Base-by-base conservation (phyloP, 2,329 filamentous ascomycete species). In the Dactylella cylindrospora region DNA sequence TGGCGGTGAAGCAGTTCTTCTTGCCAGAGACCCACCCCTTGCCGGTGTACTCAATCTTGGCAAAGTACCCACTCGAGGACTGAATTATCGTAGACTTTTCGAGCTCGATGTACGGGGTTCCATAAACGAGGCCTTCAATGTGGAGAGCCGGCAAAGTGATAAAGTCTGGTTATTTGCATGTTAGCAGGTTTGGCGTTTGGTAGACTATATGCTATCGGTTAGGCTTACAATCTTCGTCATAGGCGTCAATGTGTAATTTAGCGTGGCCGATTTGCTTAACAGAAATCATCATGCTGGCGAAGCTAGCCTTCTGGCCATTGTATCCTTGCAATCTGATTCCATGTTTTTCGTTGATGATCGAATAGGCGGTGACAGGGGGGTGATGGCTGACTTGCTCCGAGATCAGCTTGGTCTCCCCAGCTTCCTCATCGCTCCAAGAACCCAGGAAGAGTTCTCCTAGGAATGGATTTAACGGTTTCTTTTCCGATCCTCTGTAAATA, bases 391-490 rank as follows among this genome's bases (percentile, higher is more conserved):
- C 93, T 79, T 97, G 91, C 76, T 97, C 91, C 70, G 89, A 95
- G 69, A 95, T 80, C 67, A 98, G 80, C 68, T 86, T 82, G 22
- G 93, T 97, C 40, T 84, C 85, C 54, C 91, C 91, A 47, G 83
- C 82, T 39, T 82, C 79, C 19, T 66, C 40, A 40, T 95, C 88
- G 57, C 85, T 82, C 93, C 93, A 98, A 69, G 84, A 86, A 19
- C 91, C 93, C 22, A 97, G 74, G 75, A 96, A 97, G 26, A 97
- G 80, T 76, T 98, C 91, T 53, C 91, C 91, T 28, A 98, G 76
- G 75, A 98, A 97, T 0, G 93, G 93, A 71, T 98, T 97, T 60
- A 98, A 76, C 2, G 91, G 91, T 78, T 97, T 98, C 83, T 97
- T 97, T 78, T 96, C 91, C 70, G 67, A 69, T 9, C 68, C 68